These are phyloP conservation scores for Camellia japonica DNA, from an alignment of 148 eudicot genomes.

Conservation along the genomic window DNA sequence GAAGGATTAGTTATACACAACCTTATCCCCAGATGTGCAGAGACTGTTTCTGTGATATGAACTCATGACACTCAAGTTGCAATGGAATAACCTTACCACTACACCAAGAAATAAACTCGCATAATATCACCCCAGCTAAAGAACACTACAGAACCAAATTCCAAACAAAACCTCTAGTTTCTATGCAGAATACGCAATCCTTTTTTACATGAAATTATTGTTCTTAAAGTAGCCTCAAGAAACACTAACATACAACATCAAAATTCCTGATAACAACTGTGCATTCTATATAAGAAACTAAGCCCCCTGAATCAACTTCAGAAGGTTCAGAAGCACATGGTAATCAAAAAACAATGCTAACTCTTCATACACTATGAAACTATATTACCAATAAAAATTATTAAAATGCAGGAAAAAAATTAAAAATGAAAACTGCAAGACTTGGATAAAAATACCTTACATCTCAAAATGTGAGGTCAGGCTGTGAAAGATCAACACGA, in stretches of 20 bases:
- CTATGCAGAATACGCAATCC: background rate
- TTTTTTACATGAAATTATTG: slow-evolving; percentile 13
- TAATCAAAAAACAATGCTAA: slow-evolving; percentile 16
- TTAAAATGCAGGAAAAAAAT: background rate
- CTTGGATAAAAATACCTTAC: slow-evolving; percentile 27
- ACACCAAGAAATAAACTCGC: background rate
- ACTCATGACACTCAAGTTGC: too few species aligned
- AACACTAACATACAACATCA: slow-evolving; percentile 22
- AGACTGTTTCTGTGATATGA: too few species aligned
- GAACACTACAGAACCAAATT: background rate
- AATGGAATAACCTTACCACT: too few species aligned
- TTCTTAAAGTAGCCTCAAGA: background rate
- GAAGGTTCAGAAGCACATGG: slow-evolving; percentile 14
- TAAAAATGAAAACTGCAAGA: slow-evolving; percentile 12
- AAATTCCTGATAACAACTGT: slow-evolving; percentile 19
- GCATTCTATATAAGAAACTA: slow-evolving; percentile 14
- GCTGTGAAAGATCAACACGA: slow-evolving; percentile 42
- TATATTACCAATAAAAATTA: slow-evolving; percentile 19
- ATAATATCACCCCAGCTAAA: background rate
- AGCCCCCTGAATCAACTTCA: slow-evolving; percentile 9
- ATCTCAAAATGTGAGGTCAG: slow-evolving; percentile 20
- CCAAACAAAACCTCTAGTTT: background rate
- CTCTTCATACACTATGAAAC: slow-evolving; percentile 20
- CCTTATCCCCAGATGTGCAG: too few species aligned
- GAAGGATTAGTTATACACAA: too few species aligned